Evolutionary conservation across 129 eudicot species (phyloP).

Genomic region (Apium graveolens): DNA sequence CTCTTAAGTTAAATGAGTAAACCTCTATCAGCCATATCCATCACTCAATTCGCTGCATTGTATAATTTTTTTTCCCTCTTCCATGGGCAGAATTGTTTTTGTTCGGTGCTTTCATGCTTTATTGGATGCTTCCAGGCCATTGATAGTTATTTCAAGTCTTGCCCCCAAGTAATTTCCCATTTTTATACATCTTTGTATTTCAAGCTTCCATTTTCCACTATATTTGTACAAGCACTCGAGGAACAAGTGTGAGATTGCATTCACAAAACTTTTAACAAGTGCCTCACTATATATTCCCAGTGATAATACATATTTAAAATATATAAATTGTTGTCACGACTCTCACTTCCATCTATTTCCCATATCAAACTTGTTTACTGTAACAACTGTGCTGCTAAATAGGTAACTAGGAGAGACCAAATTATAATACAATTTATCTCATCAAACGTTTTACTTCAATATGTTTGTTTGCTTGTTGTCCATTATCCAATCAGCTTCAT

Average conservation of each 20-base stretch:
- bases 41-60: neutral
- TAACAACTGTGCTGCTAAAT: neutral
- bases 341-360: neutral
- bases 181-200: neutral
- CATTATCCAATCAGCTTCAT: slow-evolving; percentile 4
- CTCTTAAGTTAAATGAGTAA: neutral
- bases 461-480: neutral
- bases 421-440: neutral
- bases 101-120: slow-evolving; percentile 12
- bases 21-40: neutral
- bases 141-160: slow-evolving; percentile 11
- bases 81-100: slow-evolving; percentile 9
- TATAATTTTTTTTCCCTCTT: slow-evolving; percentile 3
- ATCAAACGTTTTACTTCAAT: neutral
- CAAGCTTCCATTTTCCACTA: neutral
- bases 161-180: slow-evolving; percentile 12
- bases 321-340: too few species aligned
- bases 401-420: neutral
- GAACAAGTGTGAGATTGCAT: too few species aligned
- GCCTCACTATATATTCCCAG: too few species aligned
- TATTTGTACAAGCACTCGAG: too few species aligned
- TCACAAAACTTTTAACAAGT: too few species aligned
- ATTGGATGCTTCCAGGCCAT: neutral
- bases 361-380: neutral
- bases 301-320: too few species aligned